Base-by-base conservation (phyloP, 768 basidiomycete genomes). In the Sporobolomyces roseus region DNA sequence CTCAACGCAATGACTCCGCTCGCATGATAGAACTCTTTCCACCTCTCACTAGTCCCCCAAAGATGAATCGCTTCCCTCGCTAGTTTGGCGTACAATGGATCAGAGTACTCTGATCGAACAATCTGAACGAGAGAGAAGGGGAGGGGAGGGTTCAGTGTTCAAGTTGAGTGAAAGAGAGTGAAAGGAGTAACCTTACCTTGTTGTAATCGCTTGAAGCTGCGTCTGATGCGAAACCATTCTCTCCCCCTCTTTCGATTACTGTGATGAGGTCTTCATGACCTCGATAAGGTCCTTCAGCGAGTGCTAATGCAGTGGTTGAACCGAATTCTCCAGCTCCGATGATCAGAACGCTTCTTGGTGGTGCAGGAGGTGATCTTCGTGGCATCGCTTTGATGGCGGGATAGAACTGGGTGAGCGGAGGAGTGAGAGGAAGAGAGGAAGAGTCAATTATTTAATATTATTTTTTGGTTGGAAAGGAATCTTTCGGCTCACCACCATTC, bases 51-150 rank as follows among this genome's bases (percentile, higher is more conserved):
- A 35, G 68, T 52, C 14, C 76, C 75, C 78, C 78, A 79, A 61
- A 76, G 65, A 61, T 71, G 65, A 27, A 80, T 77, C 29, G 78
- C 77, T 27, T 77, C 77, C 61, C 70, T 72, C 0, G 79, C 78
- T 45, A 78, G 58, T 13, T 35, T 30, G 13, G 74, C 66, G 67
- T 78, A 78, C 23, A 70, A 51, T 14, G 69, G 66, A 55, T 77
- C 74, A 23, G 66, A 41, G 61, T 78, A 78, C 59, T 78, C 78
- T 29, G 70, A 68, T 32, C 78, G 70, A 27, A 77, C 68, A 30
- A 77, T 74, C 74, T 63, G 41, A 3, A 23, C 36, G 36, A 35
- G 33, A 16, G 16, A 5, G 46, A 45, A n/a, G 19, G 46, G 10
- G 14, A 30, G 30, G 33, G 36, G 2, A 29, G n/a, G n/a, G n/a